These are phyloP conservation scores for Sordariomycetes sp. DNA, from an alignment of 2,329 filamentous ascomycete genomes.

Conservation along the genomic window DNA sequence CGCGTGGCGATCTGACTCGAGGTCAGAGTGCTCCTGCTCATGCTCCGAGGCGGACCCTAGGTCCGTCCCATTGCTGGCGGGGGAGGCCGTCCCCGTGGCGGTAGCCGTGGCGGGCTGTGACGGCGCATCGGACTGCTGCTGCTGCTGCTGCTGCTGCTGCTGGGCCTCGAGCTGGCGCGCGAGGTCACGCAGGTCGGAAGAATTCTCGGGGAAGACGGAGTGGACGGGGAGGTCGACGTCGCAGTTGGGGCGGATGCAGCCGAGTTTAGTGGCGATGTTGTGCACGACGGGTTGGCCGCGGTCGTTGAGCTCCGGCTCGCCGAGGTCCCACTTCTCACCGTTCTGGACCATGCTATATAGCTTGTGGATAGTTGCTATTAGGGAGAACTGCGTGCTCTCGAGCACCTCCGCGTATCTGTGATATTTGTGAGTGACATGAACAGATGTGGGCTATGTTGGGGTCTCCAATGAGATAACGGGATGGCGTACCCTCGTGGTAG, in stretches of 20 bases:
- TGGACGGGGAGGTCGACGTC: slow-evolving; percentile 45
- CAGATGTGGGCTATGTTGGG: not conserved
- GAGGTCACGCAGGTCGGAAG: slow-evolving; percentile 41
- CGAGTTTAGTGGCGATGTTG: slow-evolving; percentile 50
- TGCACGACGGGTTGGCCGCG: slow-evolving; percentile 50
- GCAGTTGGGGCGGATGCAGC: slow-evolving; percentile 48
- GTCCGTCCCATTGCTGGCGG: not conserved
- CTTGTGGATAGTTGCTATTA: slow-evolving; percentile 52
- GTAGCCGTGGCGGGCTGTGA: slow-evolving; percentile 9
- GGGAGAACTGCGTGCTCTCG: slow-evolving; percentile 50
- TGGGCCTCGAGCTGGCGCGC: slow-evolving; percentile 38
- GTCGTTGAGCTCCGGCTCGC: slow-evolving; percentile 51
- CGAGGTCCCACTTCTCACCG: slow-evolving; percentile 44
- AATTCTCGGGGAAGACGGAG: slow-evolving; percentile 47
- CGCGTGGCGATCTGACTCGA: slow-evolving; percentile 39
- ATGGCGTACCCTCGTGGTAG: slow-evolving; percentile 41
- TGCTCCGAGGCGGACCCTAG: slow-evolving; percentile 25
- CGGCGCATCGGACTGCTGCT: slow-evolving; percentile 13
- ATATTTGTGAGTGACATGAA: not conserved
- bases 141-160: slow-evolving; percentile 24
- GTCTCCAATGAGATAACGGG: not conserved
- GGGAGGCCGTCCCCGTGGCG: slow-evolving; percentile 13
- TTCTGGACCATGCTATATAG: slow-evolving; percentile 50
- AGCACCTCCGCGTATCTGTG: slow-evolving; percentile 48
- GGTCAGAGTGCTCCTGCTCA: slow-evolving; percentile 40